phyloP scores from a whole-genome alignment of 495 filamentous ascomycete genomes.

The Lentithecium fluviatile region DNA sequence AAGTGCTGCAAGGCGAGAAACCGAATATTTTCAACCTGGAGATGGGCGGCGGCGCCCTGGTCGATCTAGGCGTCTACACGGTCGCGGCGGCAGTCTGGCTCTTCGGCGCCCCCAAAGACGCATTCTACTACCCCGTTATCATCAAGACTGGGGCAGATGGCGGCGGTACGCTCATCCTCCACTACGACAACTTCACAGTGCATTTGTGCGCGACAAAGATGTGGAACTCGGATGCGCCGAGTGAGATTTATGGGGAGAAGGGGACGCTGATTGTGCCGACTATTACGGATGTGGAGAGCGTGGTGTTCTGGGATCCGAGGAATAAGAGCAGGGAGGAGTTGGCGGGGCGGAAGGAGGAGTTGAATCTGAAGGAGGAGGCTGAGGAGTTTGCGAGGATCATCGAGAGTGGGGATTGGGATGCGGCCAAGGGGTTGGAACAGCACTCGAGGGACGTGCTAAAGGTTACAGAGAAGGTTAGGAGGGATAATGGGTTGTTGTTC shows the following conservation, averaged over 20 bases:
- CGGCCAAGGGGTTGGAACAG: conserved; percentile 36
- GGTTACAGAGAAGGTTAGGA: conserved; percentile 40
- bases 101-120: conserved; percentile 70
- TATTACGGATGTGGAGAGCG: conserved; percentile 41
- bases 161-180: conserved; percentile 37
- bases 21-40: conserved; percentile 86
- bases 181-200: conserved; percentile 43
- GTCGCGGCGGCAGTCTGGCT: conserved; percentile 76
- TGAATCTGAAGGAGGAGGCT: conserved; percentile 45
- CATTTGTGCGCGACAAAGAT: background rate
- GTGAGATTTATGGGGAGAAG: conserved; percentile 43
- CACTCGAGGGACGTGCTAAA: conserved; percentile 37
- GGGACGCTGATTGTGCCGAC: conserved; percentile 40
- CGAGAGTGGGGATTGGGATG: conserved; percentile 36
- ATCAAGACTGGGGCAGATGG: conserved; percentile 30
- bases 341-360: conserved; percentile 35
- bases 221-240: conserved; percentile 2
- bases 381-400: conserved; percentile 44
- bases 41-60: conserved; percentile 70
- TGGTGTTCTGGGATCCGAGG: conserved; percentile 36
- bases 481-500: conserved; percentile 42
- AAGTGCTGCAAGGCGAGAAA: conserved; percentile 60
- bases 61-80: conserved; percentile 82
- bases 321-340: conserved; percentile 38
- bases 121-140: conserved; percentile 38